Base-by-base conservation (phyloP, 106 monocot genomes). In the Vanilla planifolia region DNA sequence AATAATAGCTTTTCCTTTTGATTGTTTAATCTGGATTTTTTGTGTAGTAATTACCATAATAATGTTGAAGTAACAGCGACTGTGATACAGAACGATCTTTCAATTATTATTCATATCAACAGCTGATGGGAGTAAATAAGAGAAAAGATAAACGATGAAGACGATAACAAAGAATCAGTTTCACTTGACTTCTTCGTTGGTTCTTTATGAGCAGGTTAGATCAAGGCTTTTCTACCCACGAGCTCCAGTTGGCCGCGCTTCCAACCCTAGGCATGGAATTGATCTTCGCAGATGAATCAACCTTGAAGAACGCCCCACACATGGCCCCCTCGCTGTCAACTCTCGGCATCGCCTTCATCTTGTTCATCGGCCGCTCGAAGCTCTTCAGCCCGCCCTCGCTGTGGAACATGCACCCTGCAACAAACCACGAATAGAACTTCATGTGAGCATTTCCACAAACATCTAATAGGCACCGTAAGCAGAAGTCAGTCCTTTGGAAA, bases 271-370 rank as follows among this genome's bases (percentile, higher is more conserved):
- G 98, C 92, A 92, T 92, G 67, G 70, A 80, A 53, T 79, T 91
- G 69, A 99, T 70, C 60, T 82, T 73, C 39, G 88, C 48, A 66
- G 62, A 92, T 21, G 55, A 75, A 59, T 99, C 98, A 20, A 99
- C 98, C 67, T 80, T 92, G 80, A 99, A 99, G 65, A 56, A 73
- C 34, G 92, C 81, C 1, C 98, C 98, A 17, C 92, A 99, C 85
- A 99, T 85, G 16, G 78, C 70, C 25, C 98, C 98, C 61, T 99
- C 98, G 67, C 98, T 92, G 72, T 99, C 98, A n/a, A 99, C 98
- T 42, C 92, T 75, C 21, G 92, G 92, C 92, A 92, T 78, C 20
- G 98, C 82, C 85, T 92, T 99, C 88, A 99, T 77, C 67, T 63
- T 77, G 73, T 99, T 77, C 92, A 92, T 84, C 14, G 98, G 98